Percentiles rank a stretch among this genome's conserved stretches.
Conservation (phyloP, 768 basidiomycete genomes). For the Tylopilus balloui region DNA sequence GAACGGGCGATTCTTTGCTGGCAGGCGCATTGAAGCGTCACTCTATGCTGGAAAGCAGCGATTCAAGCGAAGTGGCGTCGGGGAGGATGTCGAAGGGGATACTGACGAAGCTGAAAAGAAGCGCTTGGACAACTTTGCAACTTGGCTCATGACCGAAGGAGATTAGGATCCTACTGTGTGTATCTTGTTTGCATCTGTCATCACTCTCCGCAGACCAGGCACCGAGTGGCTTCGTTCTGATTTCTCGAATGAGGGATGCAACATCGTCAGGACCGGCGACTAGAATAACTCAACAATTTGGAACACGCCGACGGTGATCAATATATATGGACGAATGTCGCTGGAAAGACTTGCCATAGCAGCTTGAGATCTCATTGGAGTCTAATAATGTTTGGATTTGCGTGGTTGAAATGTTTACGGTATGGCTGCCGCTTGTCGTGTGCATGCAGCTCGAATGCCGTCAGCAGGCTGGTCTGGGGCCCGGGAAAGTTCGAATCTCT, state of each 20-base stretch:
- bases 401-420: no score
- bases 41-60: slow-evolving; percentile 78
- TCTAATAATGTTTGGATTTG: no score
- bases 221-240: background rate
- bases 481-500: no score
- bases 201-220: background rate
- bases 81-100: slow-evolving; percentile 58
- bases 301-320: no score
- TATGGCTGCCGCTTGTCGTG: no score
- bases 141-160: slow-evolving; percentile 81
- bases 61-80: slow-evolving; percentile 70
- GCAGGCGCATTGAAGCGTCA: slow-evolving; percentile 75
- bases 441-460: no score
- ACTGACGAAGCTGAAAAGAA: slow-evolving; percentile 75
- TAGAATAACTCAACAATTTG: background rate
- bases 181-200: slow-evolving; percentile 2
- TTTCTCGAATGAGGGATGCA: background rate
- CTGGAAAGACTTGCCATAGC: no score
- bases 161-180: slow-evolving; percentile 38
- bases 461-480: no score
- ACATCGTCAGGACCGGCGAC: background rate
- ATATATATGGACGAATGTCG: no score
- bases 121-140: slow-evolving; percentile 82
- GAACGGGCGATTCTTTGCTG: slow-evolving; percentile 89
- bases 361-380: no score